Percentiles rank a stretch among this genome's conserved stretches.
Evolutionary conservation across 352 stramenopile species (phyloP).

Genomic region (Pythium phragmiticola): DNA sequence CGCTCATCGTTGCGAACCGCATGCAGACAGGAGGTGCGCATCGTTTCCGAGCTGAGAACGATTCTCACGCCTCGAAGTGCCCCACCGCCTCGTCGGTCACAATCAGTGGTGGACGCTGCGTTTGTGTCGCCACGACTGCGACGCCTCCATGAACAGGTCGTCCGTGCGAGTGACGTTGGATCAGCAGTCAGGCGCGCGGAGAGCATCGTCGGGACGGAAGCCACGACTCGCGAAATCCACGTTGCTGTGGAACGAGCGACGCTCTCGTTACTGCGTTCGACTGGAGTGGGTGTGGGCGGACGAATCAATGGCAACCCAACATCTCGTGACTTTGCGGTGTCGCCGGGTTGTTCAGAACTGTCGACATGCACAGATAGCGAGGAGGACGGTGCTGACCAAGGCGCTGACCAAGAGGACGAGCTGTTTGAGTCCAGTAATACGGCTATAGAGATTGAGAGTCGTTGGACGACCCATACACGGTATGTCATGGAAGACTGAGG

Average conservation of each 20-base stretch:
- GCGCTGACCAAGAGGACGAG: not conserved
- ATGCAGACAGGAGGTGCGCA: slow-evolving; percentile 42
- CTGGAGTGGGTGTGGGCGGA: not conserved
- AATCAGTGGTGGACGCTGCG: slow-evolving; percentile 4
- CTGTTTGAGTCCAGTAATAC: not conserved
- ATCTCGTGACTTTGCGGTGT: not conserved
- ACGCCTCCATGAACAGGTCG: slow-evolving; percentile 41
- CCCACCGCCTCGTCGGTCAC: not conserved
- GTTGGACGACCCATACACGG: not conserved
- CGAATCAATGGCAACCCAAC: not conserved
- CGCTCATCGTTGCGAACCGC: slow-evolving; percentile 53
- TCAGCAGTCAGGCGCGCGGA: slow-evolving; percentile 1
- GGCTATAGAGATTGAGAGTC: slow-evolving; percentile 1
- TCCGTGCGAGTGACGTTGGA: slow-evolving; percentile 28
- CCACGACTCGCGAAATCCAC: slow-evolving; percentile 6
- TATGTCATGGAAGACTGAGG: slow-evolving; percentile 19
- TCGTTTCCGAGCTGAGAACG: slow-evolving; percentile 31
- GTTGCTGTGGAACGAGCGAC: slow-evolving; percentile 18
- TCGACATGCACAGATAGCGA: slow-evolving; percentile 3
- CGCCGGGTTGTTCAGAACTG: not conserved
- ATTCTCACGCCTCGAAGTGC: slow-evolving; percentile 19
- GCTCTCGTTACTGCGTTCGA: slow-evolving; percentile 4
- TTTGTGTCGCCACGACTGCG: slow-evolving; percentile 45
- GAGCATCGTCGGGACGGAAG: not conserved
- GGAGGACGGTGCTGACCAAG: not conserved